A percentile compares a stretch with the other conserved stretches of the same genome.
phyloP scores from a whole-genome alignment of 2,329 filamentous ascomycete species.

The Hypomyces perniciosus region DNA sequence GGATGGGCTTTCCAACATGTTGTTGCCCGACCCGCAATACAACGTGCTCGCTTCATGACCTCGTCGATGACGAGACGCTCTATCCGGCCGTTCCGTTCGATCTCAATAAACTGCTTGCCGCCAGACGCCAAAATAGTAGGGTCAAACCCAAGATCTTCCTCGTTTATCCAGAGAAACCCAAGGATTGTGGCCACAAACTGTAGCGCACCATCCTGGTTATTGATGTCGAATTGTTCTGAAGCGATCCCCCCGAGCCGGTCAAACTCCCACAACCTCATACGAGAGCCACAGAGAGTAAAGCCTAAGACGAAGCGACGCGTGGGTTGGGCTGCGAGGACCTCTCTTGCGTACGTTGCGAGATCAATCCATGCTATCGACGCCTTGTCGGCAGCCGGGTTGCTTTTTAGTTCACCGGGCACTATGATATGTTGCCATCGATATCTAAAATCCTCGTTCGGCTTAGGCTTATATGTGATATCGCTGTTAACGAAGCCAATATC shows the following conservation, averaged over 20 bases:
- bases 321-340: constrained; percentile 37
- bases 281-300: constrained; percentile 41
- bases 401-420: constrained; percentile 41
- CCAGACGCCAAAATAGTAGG: constrained; percentile 27
- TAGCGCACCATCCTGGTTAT: constrained; percentile 29
- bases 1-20: constrained; percentile 40
- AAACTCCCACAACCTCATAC: constrained; percentile 42
- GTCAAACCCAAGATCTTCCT: constrained; percentile 35
- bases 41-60: constrained; percentile 27
- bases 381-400: constrained; percentile 36
- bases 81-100: background rate
- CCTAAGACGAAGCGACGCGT: constrained; percentile 39
- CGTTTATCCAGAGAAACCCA: constrained; percentile 29
- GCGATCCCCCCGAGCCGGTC: constrained; percentile 39
- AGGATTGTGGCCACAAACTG: constrained; percentile 36
- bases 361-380: constrained; percentile 22
- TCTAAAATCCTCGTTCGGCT: constrained; percentile 15
- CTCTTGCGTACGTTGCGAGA: constrained; percentile 36
- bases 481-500: constrained; percentile 29
- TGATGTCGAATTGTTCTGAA: constrained; percentile 40
- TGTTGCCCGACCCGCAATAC: constrained; percentile 34
- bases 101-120: constrained; percentile 8
- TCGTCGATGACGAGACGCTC: constrained; percentile 32
- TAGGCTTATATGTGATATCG: background rate
- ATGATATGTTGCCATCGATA: constrained; percentile 38